Conservation (phyloP, 140 eudicot genomes). For the Bidens hawaiensis region DNA sequence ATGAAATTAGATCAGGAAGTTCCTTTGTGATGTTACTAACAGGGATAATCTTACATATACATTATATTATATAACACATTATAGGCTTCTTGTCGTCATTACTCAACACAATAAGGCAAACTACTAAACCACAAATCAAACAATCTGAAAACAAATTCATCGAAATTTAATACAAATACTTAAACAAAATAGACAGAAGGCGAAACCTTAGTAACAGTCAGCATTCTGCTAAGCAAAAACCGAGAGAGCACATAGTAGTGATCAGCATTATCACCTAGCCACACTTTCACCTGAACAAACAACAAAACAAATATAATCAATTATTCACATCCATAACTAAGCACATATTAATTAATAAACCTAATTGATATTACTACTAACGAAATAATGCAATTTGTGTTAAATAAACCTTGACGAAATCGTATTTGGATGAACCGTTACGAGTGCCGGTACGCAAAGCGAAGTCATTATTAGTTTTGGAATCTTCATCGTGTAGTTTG, state of each 20-base stretch:
- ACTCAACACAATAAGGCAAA: slow-evolving; percentile 13
- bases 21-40: too few species aligned
- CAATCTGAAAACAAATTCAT: neutral
- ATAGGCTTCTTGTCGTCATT: slow-evolving; percentile 3
- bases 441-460: slow-evolving; percentile 45
- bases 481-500: slow-evolving; percentile 17
- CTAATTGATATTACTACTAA: neutral
- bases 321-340: too few species aligned
- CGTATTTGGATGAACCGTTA: slow-evolving; percentile 93
- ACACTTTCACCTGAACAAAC: slow-evolving; percentile 75
- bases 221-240: slow-evolving; percentile 95
- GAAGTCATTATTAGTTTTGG: slow-evolving; percentile 23
- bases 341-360: neutral
- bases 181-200: neutral
- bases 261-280: slow-evolving; percentile 99
- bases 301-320: neutral
- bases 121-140: neutral
- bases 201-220: slow-evolving; percentile 89
- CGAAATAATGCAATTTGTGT: too few species aligned
- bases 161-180: too few species aligned
- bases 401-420: slow-evolving; percentile 88
- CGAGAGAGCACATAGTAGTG: slow-evolving; percentile 96
- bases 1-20: too few species aligned
- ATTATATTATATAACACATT: neutral
- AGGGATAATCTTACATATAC: neutral